phyloP scores from a whole-genome alignment of 805 yeast species.

The Lachancea mirantina region DNA sequence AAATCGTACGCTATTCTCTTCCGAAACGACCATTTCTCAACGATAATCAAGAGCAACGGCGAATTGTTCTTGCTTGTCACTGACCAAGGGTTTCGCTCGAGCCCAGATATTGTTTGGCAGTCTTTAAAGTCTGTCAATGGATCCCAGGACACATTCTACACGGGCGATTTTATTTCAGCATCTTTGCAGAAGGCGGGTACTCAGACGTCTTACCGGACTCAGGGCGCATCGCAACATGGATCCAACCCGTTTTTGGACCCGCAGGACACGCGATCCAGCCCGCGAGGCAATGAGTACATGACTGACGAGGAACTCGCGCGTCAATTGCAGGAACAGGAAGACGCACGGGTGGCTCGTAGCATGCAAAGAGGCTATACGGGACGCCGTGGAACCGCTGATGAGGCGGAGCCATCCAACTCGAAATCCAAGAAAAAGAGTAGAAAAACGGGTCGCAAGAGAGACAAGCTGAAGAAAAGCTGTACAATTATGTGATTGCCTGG shows the following conservation, averaged over 20 bases:
- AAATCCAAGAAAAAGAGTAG: constrained; percentile 10
- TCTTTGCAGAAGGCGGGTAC: constrained; percentile 13
- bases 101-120: constrained; percentile 70
- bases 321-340: constrained; percentile 50
- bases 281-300: constrained; percentile 9
- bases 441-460: constrained; percentile 8
- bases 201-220: constrained; percentile 6
- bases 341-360: constrained; percentile 40
- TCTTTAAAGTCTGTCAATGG: constrained; percentile 63
- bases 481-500: constrained; percentile 12
- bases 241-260: constrained; percentile 18
- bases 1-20: constrained; percentile 66
- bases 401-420: constrained; percentile 4
- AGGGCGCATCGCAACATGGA: constrained; percentile 3
- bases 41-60: constrained; percentile 47
- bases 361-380: constrained; percentile 33
- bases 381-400: constrained; percentile 6
- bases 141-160: constrained; percentile 57
- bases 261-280: constrained; percentile 3
- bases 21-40: constrained; percentile 83
- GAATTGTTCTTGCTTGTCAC: constrained; percentile 62
- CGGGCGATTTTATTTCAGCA: constrained; percentile 55
- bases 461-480: constrained; percentile 14
- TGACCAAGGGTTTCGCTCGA: constrained; percentile 54
- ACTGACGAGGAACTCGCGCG: constrained; percentile 40